Evolutionary conservation across 306 rosid species (phyloP), one percentile per base, ranked within the genome.

Genomic region (Cercis canadensis): DNA sequence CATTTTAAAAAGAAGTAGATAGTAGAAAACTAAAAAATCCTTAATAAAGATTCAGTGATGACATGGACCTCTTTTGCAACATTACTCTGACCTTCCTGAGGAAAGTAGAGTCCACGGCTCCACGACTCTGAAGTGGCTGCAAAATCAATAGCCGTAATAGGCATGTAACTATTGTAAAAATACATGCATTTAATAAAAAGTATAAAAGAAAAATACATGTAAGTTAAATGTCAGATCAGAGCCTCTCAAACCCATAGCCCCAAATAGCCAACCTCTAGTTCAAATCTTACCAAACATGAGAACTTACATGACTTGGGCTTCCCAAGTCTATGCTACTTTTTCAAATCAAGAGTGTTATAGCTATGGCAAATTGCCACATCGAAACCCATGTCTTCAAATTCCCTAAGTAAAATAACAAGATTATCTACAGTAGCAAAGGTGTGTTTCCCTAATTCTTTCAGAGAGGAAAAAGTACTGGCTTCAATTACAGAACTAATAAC

Each of bases 101-200:
- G 82, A 75, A 90, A 86, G 88, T 82, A 87, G 69, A 94, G 87
- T 65, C 91, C 97, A 31, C 74, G 82, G 62, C 70, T 79, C 97
- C 97, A 91, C 0, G 69, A 75, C 55, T 81, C 79, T 32, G 95
- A 87, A 63, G 81, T 72, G 68, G 91, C 99, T 91, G 91, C 80
- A 89, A 67, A 82, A 56, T 29, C 65, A 84, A 69, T 24, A 32
- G 3, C 62, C 57, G 69, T 18, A 54, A 70, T 66, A 33, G 70
- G 41, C 18, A 77, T 57, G 17, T 36, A 81, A 7, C 18, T 37
- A 16, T 44, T 7, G 33, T 37, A 36, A 65, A 49, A 55, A 32
- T 24, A 47, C 8, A 15, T 45, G 40, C 31, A n/a, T n/a, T n/a
- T n/a, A 24, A 24, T 24, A 24, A 1, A 24, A 24, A 24, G 2